Percentiles rank a stretch among this genome's conserved stretches.
Conservation (phyloP, 345 rosid species). For the Diplotaxis tenuifolia region DNA sequence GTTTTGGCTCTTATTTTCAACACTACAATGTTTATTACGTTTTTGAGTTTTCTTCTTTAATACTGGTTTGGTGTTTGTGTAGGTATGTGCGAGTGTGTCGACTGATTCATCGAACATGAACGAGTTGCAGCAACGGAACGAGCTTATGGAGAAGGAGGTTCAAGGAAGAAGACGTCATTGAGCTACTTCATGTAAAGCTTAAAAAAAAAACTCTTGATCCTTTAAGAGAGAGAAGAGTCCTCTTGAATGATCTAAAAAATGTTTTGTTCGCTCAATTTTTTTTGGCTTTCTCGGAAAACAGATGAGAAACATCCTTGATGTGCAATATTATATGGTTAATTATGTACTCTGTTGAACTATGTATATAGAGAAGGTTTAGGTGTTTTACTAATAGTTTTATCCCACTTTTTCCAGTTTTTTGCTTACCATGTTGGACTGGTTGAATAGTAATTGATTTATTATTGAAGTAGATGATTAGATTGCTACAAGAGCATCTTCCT, state of each 20-base stretch:
- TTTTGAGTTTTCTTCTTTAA: neutral
- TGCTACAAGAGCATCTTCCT: neutral
- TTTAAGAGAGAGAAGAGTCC: neutral
- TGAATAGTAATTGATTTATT: neutral
- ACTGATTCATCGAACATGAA: slow-evolving; percentile 88
- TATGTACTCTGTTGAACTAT: neutral
- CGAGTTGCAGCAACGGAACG: slow-evolving; percentile 94
- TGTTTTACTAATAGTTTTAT: neutral
- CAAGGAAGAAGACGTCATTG: slow-evolving; percentile 78
- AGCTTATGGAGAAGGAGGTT: slow-evolving; percentile 97
- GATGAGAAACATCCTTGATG: neutral
- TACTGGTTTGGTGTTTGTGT: neutral
- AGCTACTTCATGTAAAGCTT: slow-evolving; percentile 90
- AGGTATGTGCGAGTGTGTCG: slow-evolving; percentile 99
- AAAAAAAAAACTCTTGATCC: neutral
- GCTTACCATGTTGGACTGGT: neutral
- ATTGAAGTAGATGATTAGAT: neutral
- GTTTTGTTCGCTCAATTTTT: slow-evolving; percentile 22
- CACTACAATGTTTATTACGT: neutral
- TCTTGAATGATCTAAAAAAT: neutral
- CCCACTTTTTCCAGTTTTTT: neutral
- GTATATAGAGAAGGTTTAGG: slow-evolving; percentile 10
- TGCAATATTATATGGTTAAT: neutral
- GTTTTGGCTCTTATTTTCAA: slow-evolving; percentile 40
- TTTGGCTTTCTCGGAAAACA: neutral